Evolutionary conservation across 164 flowering plant species (phyloP), one percentile per base, ranked within the genome.

Genomic region (Stephania cephalantha): DNA sequence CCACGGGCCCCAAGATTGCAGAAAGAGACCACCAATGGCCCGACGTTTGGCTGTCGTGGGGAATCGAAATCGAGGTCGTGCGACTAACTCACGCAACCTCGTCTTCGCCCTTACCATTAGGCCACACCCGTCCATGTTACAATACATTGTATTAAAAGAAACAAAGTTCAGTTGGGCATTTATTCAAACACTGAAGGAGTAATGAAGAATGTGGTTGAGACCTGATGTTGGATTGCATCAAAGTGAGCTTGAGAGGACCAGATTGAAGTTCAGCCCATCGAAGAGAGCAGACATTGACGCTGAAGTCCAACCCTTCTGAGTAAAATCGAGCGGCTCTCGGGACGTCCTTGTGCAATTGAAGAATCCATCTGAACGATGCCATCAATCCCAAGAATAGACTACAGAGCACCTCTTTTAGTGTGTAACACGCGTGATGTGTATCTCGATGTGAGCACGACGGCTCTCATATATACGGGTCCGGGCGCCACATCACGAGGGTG

Each of bases 261-360:
- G 93, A 90, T 68, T 91, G 89, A 75, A 95, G 98, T 72, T 95
- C 99, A 5, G 98, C 99, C 96, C 95, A 95, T 15, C 95, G 89
- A 61, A 85, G 88, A 68, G 98, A 90, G 84, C 98, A 93, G 70
- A 90, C 92, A 48, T 90, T 88, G 76, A 93, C 82, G 81, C 84
- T 79, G 85, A 95, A 88, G 69, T 88, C 99, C 77, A 95, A 81
- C 1, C 98, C 99, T 79, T 95, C 85, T 6, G 98, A 90, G 85
- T 95, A 95, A 82, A 95, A 90, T 9, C 85, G 84, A 58, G 97
- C 96, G 0, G 99, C 99, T 85, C 81, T 88, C 0, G 99, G 99
- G 11, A 95, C 98, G 83, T 95, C 98, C 77, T 81, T 95, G 89
- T 95, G 99, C n/a, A 95, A 86, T 78, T 93, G 98, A 75, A 95